phyloP scores from a whole-genome alignment of 192 early-diverging fungal genomes.

The Thoreauomyces humboldtii region DNA sequence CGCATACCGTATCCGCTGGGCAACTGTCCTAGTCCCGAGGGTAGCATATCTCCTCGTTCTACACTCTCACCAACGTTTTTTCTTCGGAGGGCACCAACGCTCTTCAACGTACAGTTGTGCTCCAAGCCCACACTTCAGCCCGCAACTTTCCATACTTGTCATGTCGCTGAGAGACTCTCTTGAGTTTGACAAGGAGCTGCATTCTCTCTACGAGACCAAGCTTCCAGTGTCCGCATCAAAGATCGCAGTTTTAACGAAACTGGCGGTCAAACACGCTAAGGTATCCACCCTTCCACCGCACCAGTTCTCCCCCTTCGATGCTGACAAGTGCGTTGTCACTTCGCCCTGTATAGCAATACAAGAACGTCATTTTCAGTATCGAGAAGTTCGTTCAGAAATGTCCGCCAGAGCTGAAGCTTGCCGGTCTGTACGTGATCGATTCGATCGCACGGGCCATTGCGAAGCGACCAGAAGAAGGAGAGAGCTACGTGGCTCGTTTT shows the following conservation, averaged over 20 bases:
- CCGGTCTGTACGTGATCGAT: conserved; percentile 53
- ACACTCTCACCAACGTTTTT: no score
- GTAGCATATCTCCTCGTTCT: no score
- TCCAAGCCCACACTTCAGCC: no score
- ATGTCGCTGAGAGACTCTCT: conserved; percentile 19
- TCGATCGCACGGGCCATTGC: conserved; percentile 40
- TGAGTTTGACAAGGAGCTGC: conserved; percentile 55
- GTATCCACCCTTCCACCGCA: conserved; percentile 28
- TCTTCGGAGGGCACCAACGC: no score
- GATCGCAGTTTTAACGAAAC: conserved; percentile 47
- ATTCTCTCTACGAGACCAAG: conserved; percentile 41
- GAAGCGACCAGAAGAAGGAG: conserved; percentile 38
- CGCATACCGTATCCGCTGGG: no score
- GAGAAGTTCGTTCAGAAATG: conserved; percentile 48
- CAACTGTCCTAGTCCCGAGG: no score
- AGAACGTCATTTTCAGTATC: conserved; percentile 45
- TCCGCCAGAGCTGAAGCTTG: conserved; percentile 47
- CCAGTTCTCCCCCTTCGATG: neutral
- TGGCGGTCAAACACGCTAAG: conserved; percentile 46
- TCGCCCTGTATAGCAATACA: conserved; percentile 34
- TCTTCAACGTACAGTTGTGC: no score
- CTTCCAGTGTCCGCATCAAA: conserved; percentile 51
- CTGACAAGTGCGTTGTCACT: no score
- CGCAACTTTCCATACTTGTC: no score
- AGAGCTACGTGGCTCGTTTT: conserved; percentile 36